Conservation (phyloP, 495 filamentous ascomycete species). For the Lasiosphaeria miniovina region DNA sequence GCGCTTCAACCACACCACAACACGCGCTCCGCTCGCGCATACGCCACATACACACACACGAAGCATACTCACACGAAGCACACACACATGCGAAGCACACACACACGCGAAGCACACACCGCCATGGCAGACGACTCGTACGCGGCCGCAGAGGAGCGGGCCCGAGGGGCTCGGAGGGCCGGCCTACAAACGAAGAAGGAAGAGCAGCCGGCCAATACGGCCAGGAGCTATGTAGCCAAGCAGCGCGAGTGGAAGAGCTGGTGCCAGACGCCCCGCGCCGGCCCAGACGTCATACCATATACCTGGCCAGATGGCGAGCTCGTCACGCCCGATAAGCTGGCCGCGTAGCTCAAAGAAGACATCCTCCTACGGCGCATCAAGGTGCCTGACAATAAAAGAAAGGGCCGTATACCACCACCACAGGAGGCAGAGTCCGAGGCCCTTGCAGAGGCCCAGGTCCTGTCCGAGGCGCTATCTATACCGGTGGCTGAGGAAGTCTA, state of each 20-base stretch:
- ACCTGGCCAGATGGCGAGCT: slow-evolving; percentile 1
- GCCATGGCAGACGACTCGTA: background rate
- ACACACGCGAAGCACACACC: too few relatives aligned
- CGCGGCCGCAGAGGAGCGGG: background rate
- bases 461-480: background rate
- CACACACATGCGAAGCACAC: too few relatives aligned
- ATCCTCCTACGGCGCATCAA: background rate
- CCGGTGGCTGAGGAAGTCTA: background rate
- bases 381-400: background rate
- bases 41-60: too few relatives aligned
- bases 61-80: too few relatives aligned
- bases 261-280: slow-evolving; percentile 1
- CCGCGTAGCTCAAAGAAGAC: slow-evolving; percentile 2
- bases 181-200: slow-evolving; percentile 2
- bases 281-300: background rate
- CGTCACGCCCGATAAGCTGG: slow-evolving; percentile 4
- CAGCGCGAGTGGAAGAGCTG: background rate
- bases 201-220: background rate
- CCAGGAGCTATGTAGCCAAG: background rate
- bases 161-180: background rate
- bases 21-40: too few relatives aligned
- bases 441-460: background rate
- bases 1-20: too few relatives aligned
- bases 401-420: background rate
- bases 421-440: background rate